Percentiles rank a stretch among this genome's conserved stretches.
Evolutionary conservation across 179 eudicot species (phyloP).

Genomic region (Nepenthes alata): DNA sequence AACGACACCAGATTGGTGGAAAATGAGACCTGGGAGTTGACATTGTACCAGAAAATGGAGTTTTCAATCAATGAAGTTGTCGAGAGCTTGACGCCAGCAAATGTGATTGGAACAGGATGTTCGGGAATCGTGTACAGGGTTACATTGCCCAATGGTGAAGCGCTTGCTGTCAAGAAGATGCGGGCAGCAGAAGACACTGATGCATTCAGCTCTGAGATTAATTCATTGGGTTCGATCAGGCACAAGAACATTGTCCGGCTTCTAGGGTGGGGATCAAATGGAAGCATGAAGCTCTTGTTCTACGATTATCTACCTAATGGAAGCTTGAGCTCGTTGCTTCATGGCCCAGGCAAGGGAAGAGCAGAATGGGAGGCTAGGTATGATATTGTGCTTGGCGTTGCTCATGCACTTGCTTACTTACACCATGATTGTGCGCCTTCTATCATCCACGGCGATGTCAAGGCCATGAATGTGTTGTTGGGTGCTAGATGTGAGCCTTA

Average conservation of each 20-base stretch:
- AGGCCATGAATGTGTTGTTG: constrained; percentile 78
- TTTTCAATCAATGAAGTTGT: constrained; percentile 57
- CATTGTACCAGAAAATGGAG: constrained; percentile 76
- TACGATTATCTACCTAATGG: constrained; percentile 81
- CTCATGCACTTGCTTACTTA: constrained; percentile 76
- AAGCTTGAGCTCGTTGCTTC: constrained; percentile 76
- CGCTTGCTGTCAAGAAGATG: constrained; percentile 87
- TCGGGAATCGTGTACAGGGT: constrained; percentile 89
- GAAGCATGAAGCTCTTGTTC: constrained; percentile 52
- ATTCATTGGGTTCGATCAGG: constrained; percentile 67
- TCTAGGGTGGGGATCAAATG: constrained; percentile 76
- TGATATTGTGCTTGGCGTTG: constrained; percentile 62
- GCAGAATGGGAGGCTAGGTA: constrained; percentile 77
- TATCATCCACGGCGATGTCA: constrained; percentile 79
- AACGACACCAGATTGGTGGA: constrained; percentile 16
- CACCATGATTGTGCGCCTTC: constrained; percentile 87
- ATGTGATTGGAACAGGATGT: constrained; percentile 84
- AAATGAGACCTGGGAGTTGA: constrained; percentile 62
- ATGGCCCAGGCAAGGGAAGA: constrained; percentile 57
- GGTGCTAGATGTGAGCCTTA: constrained; percentile 64
- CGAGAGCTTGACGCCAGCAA: constrained; percentile 45
- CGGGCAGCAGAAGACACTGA: constrained; percentile 69
- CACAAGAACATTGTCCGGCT: constrained; percentile 77
- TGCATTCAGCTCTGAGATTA: constrained; percentile 69
- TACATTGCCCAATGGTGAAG: constrained; percentile 54